Evolutionary conservation across 1,284 basidiomycete genomes (phyloP), one percentile per base, ranked within the genome.

Genomic region (Cerioporus squamosus): DNA sequence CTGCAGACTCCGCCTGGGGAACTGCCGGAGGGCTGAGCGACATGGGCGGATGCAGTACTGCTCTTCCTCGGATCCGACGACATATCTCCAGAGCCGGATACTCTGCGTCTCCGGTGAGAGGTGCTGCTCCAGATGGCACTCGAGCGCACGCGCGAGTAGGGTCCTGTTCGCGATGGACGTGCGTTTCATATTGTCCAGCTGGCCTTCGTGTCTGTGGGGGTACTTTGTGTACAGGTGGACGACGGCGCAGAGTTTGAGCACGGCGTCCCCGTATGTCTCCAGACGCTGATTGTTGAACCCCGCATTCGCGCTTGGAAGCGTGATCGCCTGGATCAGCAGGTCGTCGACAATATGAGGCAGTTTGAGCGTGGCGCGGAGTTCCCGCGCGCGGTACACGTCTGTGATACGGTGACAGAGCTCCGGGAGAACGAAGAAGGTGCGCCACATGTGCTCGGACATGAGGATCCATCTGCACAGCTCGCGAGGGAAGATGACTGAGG

Each of bases 261-360:
- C 89, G 0, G 89, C 84, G 68, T 95, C 93, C 8, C 93, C 93
- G 17, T 94, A 77, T 0, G 92, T 94, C 72, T 95, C 93, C 51
- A 95, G 71, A 2, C 90, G 84, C 69, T 95, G 91, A 62, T 94
- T 95, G 71, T 83, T 91, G 74, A 84, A 91, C 7, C 81, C 80
- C 6, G 83, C 80, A 33, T 70, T 70, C 14, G 86, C 80, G 44
- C 79, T 80, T 1, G 93, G 93, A 10, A 92, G 76, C 0, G 90
- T 93, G 29, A 91, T 78, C 3, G 90, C 90, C 69, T 93, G 85
- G 2, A 87, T 76, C 47, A 93, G 77, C 6, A 86, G 75, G 50
- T 84, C 77, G 40, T 83, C 78, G 0, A 69, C 61, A 46, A 93
- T 83, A 0, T 80, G 72, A 7, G 89, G 88, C 17, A 92, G 75